A percentile compares a stretch with the other conserved stretches of the same genome.
Evolutionary conservation across 768 basidiomycete genomes (phyloP).

Genomic region (Lactarius quietus): DNA sequence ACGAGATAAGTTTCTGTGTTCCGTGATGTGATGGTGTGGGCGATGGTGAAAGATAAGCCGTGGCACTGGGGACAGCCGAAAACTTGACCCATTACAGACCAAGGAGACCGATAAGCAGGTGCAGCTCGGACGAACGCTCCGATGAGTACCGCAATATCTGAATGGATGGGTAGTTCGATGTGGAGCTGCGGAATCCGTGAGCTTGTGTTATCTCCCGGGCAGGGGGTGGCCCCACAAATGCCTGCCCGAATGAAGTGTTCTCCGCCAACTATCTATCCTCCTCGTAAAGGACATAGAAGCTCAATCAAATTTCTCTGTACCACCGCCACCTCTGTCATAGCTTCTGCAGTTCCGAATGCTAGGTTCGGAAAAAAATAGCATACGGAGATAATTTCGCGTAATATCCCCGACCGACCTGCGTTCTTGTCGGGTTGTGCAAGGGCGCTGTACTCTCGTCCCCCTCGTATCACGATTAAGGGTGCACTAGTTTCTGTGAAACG

Average conservation of each 20-base stretch:
- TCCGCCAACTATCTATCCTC: not conserved
- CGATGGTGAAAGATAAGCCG: slow-evolving; percentile 6
- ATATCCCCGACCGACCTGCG: not conserved
- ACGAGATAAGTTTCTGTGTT: not conserved
- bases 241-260: not conserved
- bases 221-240: not conserved
- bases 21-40: slow-evolving; percentile 7
- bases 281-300: not conserved
- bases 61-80: not conserved
- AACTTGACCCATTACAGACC: slow-evolving; percentile 1
- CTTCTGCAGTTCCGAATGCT: not conserved
- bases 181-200: not conserved
- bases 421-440: too few species aligned
- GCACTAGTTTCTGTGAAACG: not conserved
- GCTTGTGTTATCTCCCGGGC: not conserved
- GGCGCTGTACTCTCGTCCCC: not conserved
- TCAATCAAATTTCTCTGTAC: not conserved
- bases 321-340: not conserved
- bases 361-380: not conserved
- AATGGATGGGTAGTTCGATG: not conserved
- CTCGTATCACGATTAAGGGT: not conserved
- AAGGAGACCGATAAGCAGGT: not conserved
- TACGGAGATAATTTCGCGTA: not conserved
- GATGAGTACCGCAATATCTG: not conserved
- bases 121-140: not conserved